Evolutionary conservation across 805 yeast species (phyloP).

Genomic region (Kazachstania taianensis): DNA sequence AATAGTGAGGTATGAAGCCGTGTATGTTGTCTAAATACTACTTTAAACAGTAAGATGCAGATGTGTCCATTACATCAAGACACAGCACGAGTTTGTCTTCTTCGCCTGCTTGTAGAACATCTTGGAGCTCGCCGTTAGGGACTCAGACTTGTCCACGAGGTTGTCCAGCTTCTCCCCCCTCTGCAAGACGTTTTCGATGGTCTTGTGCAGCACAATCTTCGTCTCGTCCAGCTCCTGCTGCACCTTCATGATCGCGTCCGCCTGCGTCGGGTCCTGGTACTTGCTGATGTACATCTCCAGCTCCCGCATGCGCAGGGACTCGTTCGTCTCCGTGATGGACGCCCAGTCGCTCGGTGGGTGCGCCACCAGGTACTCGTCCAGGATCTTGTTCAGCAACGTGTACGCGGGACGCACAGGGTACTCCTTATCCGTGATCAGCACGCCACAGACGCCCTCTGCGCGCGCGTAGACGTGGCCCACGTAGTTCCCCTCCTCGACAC

Average conservation of each 20-base stretch:
- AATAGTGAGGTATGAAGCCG: no score
- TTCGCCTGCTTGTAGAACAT: constrained; percentile 97
- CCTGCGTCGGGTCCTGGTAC: constrained; percentile 95
- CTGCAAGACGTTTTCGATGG: constrained; percentile 86
- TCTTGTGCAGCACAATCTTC: constrained; percentile 89
- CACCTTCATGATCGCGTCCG: constrained; percentile 92
- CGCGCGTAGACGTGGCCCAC: constrained; percentile 88
- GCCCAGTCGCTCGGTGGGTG: constrained; percentile 72
- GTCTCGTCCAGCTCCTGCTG: constrained; percentile 98
- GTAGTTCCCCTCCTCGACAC: constrained; percentile 85
- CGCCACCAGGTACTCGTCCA: constrained; percentile 80
- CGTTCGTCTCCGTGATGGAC: constrained; percentile 35
- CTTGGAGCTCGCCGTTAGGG: constrained; percentile 75
- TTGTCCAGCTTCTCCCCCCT: constrained; percentile 95
- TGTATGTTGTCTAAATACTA: no score
- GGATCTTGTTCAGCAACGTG: constrained; percentile 77
- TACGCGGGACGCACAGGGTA: constrained; percentile 96
- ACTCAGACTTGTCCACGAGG: constrained; percentile 90
- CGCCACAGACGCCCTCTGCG: constrained; percentile 85
- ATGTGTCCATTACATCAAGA: constrained; percentile 50
- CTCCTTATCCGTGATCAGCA: constrained; percentile 85
- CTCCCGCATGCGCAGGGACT: constrained; percentile 30
- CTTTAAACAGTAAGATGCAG: no score
- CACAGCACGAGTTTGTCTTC: constrained; percentile 85
- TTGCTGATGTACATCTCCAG: constrained; percentile 63